These are phyloP conservation scores for Euphorbia pulcherrima DNA, from an alignment of 345 rosid genomes.

Conservation along the genomic window DNA sequence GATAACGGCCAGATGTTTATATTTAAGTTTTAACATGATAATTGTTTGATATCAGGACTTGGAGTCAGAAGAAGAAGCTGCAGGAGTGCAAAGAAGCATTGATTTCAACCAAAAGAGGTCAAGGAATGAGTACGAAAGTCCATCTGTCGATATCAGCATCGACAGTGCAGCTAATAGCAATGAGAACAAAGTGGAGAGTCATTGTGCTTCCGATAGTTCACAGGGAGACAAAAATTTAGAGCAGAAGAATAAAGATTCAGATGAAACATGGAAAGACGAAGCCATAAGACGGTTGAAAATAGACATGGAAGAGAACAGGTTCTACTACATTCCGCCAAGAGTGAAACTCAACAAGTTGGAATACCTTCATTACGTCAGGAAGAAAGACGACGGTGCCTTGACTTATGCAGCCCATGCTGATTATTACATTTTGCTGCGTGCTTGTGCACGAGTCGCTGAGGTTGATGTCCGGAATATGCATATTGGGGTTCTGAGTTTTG, in stretches of 20 bases:
- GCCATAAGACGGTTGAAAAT: conserved; percentile 43
- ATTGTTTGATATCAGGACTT: conserved; percentile 25
- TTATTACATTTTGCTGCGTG: conserved; percentile 67
- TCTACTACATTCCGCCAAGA: conserved; percentile 70
- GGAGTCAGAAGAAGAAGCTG: conserved; percentile 7
- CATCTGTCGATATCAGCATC: conserved; percentile 12
- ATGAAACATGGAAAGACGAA: conserved; percentile 21
- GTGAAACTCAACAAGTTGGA: conserved; percentile 48
- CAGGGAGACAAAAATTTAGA: conserved; percentile 18
- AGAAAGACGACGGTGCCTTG: conserved; percentile 47
- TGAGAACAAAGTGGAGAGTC: conserved; percentile 9
- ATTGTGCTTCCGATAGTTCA: conserved; percentile 19
- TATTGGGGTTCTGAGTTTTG: conserved; percentile 56
- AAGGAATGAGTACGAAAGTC: conserved; percentile 23
- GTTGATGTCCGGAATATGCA: conserved; percentile 66
- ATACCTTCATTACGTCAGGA: conserved; percentile 64
- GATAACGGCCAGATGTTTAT: not conserved
- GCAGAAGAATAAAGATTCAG: not conserved
- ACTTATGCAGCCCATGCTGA: conserved; percentile 69
- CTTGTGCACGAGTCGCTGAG: conserved; percentile 57
- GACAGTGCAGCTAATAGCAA: not conserved
- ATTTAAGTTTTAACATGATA: not conserved
- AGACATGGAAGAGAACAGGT: conserved; percentile 69
- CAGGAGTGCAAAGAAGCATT: not conserved
- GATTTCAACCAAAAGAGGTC: conserved; percentile 31